phyloP scores from a whole-genome alignment of 2,329 filamentous ascomycete genomes.

The Aspergillus phoenicis region DNA sequence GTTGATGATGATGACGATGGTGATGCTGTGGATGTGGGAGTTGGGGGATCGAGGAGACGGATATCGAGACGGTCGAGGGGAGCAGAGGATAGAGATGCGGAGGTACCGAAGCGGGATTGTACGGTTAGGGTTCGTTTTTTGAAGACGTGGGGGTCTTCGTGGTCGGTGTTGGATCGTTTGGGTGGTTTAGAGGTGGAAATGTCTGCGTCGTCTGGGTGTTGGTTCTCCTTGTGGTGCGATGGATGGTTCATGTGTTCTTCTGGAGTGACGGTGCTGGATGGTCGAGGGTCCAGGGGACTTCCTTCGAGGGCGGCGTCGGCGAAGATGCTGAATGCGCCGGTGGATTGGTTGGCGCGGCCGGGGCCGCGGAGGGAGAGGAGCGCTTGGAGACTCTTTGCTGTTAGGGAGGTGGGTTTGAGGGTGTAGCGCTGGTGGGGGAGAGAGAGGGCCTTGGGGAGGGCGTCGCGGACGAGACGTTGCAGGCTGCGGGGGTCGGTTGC shows the following conservation, averaged over 20 bases:
- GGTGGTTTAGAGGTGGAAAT: not conserved
- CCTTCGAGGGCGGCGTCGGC: conserved; percentile 61
- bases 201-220: conserved; percentile 13
- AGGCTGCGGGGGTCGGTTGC: conserved; percentile 63
- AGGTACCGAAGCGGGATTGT: conserved; percentile 69
- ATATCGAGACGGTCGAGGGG: conserved; percentile 53
- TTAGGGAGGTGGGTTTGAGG: conserved; percentile 67
- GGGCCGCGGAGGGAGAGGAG: conserved; percentile 70
- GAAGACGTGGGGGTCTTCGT: conserved; percentile 29
- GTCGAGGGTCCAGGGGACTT: conserved; percentile 53
- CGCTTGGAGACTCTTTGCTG: conserved; percentile 70
- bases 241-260: conserved; percentile 32
- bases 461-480: conserved; percentile 71
- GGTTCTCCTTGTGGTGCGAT: conserved; percentile 17
- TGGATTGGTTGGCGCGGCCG: conserved; percentile 69
- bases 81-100: conserved; percentile 44
- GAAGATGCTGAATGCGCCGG: conserved; percentile 80
- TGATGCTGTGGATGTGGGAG: not conserved
- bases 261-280: conserved; percentile 36
- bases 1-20: conserved; percentile 1
- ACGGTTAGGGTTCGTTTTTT: conserved; percentile 67
- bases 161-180: not conserved
- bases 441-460: conserved; percentile 80
- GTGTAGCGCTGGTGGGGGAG: conserved; percentile 71
- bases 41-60: conserved; percentile 49